These are phyloP conservation scores for Diddensiella santjacobensis DNA, from an alignment of 805 yeast genomes.

Conservation along the genomic window DNA sequence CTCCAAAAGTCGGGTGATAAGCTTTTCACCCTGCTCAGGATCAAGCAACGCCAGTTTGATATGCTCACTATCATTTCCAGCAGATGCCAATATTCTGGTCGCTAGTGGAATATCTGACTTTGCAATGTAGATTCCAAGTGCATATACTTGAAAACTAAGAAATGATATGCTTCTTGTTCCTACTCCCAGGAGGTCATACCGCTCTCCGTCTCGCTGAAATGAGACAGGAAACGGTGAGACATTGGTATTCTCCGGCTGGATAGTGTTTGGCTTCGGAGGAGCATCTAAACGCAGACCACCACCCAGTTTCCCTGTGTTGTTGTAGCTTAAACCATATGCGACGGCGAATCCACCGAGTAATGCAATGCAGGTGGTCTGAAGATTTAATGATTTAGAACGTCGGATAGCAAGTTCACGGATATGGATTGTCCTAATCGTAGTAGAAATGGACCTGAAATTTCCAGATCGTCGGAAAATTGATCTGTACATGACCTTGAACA, in stretches of 20 bases:
- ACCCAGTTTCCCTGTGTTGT: no score
- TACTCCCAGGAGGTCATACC: slow-evolving; percentile 62
- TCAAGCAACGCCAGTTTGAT: slow-evolving; percentile 36
- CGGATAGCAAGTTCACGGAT: no score
- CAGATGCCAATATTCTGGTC: slow-evolving; percentile 20
- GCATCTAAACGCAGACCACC: no score
- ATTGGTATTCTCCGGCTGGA: slow-evolving; percentile 33
- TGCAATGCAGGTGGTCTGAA: no score
- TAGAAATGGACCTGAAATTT: no score
- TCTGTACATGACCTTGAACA: no score
- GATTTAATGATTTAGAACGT: no score
- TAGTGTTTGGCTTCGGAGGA: not conserved
- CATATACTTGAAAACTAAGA: slow-evolving; percentile 77
- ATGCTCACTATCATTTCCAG: slow-evolving; percentile 11
- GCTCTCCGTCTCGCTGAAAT: slow-evolving; percentile 27
- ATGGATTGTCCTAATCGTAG: no score
- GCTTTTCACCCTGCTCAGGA: slow-evolving; percentile 46
- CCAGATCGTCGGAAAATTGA: no score
- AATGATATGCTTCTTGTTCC: slow-evolving; percentile 86
- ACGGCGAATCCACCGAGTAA: no score
- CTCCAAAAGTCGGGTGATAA: slow-evolving; percentile 50
- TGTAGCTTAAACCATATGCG: no score
- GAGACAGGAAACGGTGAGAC: slow-evolving; percentile 33
- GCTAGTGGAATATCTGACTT: slow-evolving; percentile 43
- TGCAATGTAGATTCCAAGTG: slow-evolving; percentile 76